Conservation (phyloP, 495 filamentous ascomycete genomes). For the Melanomma pulvis-pyrius region DNA sequence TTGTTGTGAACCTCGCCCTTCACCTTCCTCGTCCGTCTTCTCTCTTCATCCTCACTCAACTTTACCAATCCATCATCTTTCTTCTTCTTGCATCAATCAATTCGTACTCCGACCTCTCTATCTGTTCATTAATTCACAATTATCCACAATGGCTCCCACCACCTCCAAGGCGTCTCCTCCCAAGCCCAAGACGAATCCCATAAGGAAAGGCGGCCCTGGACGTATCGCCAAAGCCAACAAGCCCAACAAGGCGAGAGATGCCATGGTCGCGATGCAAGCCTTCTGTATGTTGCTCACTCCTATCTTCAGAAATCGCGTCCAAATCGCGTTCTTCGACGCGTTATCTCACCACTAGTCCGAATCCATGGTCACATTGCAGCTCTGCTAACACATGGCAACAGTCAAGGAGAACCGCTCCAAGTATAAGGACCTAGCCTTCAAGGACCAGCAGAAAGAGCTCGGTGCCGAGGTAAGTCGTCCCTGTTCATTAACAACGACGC, state of each 20-base stretch:
- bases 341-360: neutral
- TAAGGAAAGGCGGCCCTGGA: neutral
- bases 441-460: conserved; percentile 35
- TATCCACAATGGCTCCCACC: conserved; percentile 29
- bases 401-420: conserved; percentile 31
- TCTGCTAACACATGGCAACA: neutral
- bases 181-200: conserved; percentile 15
- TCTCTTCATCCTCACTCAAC: neutral
- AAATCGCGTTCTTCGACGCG: conserved; percentile 23
- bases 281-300: conserved; percentile 20
- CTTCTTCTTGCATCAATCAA: neutral
- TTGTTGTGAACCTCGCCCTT: conserved; percentile 11
- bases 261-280: conserved; percentile 33
- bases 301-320: conserved; percentile 8
- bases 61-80: conserved; percentile 1
- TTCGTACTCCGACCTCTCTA: neutral
- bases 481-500: neutral
- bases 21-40: neutral
- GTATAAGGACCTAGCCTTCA: conserved; percentile 29
- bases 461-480: conserved; percentile 25
- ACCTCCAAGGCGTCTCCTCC: conserved; percentile 20
- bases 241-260: conserved; percentile 18
- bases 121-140: neutral
- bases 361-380: neutral
- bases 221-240: conserved; percentile 16